Percentiles rank a stretch among this genome's conserved stretches.
These are phyloP conservation scores for Leccinum obscurum DNA, from an alignment of 768 basidiomycete genomes.

Conservation along the genomic window DNA sequence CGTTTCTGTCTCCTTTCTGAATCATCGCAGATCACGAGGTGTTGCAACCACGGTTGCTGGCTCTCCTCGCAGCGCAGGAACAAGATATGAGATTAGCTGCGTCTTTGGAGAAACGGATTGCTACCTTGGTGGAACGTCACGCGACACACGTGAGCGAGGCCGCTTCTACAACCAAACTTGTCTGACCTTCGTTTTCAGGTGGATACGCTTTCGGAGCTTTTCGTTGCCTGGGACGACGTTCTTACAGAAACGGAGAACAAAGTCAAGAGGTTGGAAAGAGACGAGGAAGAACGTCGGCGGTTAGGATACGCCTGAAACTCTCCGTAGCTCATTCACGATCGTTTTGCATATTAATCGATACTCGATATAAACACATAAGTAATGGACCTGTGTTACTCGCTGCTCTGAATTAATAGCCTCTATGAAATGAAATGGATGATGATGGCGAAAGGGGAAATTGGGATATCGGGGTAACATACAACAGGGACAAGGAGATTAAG, in stretches of 20 bases:
- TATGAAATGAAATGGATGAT: constrained; percentile 11
- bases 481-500: constrained; percentile 15
- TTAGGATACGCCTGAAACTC: constrained; percentile 55
- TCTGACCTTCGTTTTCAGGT: constrained; percentile 45
- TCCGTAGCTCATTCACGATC: not conserved
- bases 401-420: constrained; percentile 6
- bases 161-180: not conserved
- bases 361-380: constrained; percentile 20
- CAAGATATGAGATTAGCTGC: constrained; percentile 59
- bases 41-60: constrained; percentile 66
- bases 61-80: constrained; percentile 55
- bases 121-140: constrained; percentile 64
- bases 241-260: constrained; percentile 67
- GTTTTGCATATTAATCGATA: constrained; percentile 16
- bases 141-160: constrained; percentile 58
- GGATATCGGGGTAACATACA: constrained; percentile 23
- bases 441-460: constrained; percentile 7
- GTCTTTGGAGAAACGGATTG: constrained; percentile 65
- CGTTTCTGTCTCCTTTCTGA: not conserved
- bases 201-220: constrained; percentile 79
- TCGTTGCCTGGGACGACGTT: constrained; percentile 83
- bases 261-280: constrained; percentile 24
- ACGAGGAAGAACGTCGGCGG: constrained; percentile 51
- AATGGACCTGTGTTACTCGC: constrained; percentile 20
- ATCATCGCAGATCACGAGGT: constrained; percentile 53